These are phyloP conservation scores for Pelargonium cotyledonis DNA, from an alignment of 441 rosid species.

Conservation along the genomic window DNA sequence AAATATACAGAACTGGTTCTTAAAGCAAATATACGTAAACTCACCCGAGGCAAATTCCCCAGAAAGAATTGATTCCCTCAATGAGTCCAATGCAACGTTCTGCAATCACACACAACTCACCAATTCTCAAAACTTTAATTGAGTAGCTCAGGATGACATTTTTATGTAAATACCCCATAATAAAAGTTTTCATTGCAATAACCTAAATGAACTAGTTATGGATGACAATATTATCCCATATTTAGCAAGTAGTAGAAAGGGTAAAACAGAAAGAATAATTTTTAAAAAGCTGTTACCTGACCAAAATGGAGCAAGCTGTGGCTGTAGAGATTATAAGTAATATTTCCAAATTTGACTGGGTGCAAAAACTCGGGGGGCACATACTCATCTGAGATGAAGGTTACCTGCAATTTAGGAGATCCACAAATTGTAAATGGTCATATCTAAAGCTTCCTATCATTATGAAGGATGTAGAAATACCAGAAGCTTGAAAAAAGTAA, in stretches of 20 bases:
- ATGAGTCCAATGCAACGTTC: slow-evolving; percentile 68
- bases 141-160: neutral
- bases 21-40: slow-evolving; percentile 12
- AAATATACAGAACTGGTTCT: neutral
- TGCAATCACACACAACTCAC: slow-evolving; percentile 29
- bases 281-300: slow-evolving; percentile 39
- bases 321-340: slow-evolving; percentile 66
- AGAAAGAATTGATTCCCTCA: slow-evolving; percentile 50
- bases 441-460: neutral
- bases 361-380: slow-evolving; percentile 61
- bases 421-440: slow-evolving; percentile 1
- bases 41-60: slow-evolving; percentile 44
- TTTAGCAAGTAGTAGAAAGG: neutral
- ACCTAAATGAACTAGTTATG: neutral
- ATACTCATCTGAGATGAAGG: slow-evolving; percentile 61
- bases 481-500: neutral
- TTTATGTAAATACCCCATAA: neutral
- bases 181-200: neutral
- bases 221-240: neutral
- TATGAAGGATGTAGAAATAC: neutral
- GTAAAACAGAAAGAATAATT: neutral
- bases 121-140: slow-evolving; percentile 12
- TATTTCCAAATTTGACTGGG: slow-evolving; percentile 46
- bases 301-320: slow-evolving; percentile 88
- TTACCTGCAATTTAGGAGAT: slow-evolving; percentile 43